Evolutionary conservation across 108 stramenopile genomes (phyloP), one percentile per base, ranked within the genome.

Genomic region (Ochromonas danica): DNA sequence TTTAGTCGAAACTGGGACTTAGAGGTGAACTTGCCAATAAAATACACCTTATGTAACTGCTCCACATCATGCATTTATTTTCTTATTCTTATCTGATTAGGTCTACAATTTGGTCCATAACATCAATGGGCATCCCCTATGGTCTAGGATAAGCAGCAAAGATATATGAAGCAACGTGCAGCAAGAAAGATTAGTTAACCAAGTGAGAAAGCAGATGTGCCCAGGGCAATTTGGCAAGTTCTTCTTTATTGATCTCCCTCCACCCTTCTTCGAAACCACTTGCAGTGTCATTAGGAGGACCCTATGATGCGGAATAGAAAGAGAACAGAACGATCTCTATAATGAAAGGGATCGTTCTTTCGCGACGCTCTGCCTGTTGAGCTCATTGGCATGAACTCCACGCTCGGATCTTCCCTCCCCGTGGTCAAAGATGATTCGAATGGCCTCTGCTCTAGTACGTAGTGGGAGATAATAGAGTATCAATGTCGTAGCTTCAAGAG

Each of bases 341-440:
- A n/a, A n/a, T n/a, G n/a, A n/a, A n/a, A n/a, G n/a, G n/a, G n/a
- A n/a, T n/a, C n/a, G n/a, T 99, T 99, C 87, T 92, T 99, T 65
- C 85, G 83, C 0, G 95, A 96, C 70, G 96, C 97, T 10, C 88
- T 99, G 38, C 97, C 99, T 28, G 99, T 99, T 38, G 97, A 96
- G 81, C 84, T 99, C 71, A 99, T 99, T 85, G 97, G 99, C 27
- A 99, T 99, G 99, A 99, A 99, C 89, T 90, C 90, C 51, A 80
- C 77, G 30, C 89, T 98, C n/a, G n/a, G n/a, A n/a, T n/a, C n/a
- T n/a, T n/a, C n/a, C n/a, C n/a, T n/a, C n/a, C n/a, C n/a, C 51
- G 22, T 57, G 22, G 17, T 57, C 51, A 22, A 57, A 22, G 51
- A 57, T 57, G 17, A 57, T 57, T 17, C 51, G 51, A 57, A 57